phyloP scores from a whole-genome alignment of 2,329 filamentous ascomycete species.

The Coniochaeta sp. region DNA sequence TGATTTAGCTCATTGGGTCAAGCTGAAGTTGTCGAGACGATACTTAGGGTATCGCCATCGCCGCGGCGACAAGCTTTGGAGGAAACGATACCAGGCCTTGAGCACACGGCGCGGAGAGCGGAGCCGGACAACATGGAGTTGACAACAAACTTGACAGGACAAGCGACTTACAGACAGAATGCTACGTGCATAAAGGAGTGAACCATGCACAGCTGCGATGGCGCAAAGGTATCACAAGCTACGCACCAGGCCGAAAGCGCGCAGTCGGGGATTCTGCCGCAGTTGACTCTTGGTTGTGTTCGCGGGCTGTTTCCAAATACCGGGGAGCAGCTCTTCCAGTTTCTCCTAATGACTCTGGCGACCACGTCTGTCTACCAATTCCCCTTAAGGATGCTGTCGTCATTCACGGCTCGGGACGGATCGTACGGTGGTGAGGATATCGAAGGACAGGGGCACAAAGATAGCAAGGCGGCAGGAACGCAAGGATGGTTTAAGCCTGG shows the following conservation, averaged over 20 bases:
- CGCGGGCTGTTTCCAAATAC: not conserved
- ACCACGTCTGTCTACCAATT: not conserved
- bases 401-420: not conserved
- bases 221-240: not conserved
- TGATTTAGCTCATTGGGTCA: not conserved
- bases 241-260: not conserved
- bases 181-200: constrained; percentile 15
- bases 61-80: not conserved
- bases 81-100: not conserved
- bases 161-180: constrained; percentile 20
- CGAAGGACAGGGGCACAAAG: not conserved
- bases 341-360: not conserved
- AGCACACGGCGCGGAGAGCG: not conserved
- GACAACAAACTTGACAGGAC: not conserved
- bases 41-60: not conserved
- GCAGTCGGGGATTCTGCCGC: not conserved
- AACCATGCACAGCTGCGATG: not conserved
- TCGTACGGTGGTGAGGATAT: not conserved
- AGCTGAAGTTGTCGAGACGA: not conserved
- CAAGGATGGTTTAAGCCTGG: not conserved
- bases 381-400: not conserved
- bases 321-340: not conserved
- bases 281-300: not conserved
- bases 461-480: not conserved
- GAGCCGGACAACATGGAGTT: not conserved